Percentiles rank a stretch among this genome's conserved stretches.
phyloP scores from a whole-genome alignment of 768 basidiomycete genomes.

The Suillus occidentalis region DNA sequence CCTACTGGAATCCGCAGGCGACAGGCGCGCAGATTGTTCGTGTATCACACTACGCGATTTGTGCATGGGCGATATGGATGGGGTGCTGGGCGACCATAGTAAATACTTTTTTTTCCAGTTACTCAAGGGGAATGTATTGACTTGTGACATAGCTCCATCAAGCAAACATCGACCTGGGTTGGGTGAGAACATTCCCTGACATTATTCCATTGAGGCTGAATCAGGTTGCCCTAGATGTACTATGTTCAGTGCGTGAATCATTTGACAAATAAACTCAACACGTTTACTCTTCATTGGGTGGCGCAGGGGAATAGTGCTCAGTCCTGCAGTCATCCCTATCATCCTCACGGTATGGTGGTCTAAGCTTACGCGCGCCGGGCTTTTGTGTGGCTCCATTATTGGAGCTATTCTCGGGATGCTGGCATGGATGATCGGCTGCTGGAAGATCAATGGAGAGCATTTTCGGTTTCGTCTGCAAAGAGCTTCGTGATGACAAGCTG shows the following conservation, averaged over 20 bases:
- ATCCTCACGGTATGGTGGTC: constrained; percentile 39
- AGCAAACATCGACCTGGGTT: constrained; percentile 36
- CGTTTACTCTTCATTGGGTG: background rate
- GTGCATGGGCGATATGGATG: constrained; percentile 39
- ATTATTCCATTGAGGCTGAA: background rate
- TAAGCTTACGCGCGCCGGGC: constrained; percentile 30
- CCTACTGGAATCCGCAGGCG: constrained; percentile 33
- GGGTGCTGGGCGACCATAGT: constrained; percentile 38
- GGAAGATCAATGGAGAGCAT: constrained; percentile 34
- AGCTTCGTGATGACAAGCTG: background rate
- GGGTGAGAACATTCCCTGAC: constrained; percentile 20
- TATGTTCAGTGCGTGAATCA: constrained; percentile 32
- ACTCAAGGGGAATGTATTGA: background rate
- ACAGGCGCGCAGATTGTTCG: constrained; percentile 33
- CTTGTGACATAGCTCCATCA: constrained; percentile 24
- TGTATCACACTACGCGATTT: constrained; percentile 34
- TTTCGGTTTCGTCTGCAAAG: background rate
- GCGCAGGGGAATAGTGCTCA: constrained; percentile 34
- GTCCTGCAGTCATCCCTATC: constrained; percentile 38
- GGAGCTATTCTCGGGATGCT: constrained; percentile 34
- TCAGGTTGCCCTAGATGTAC: constrained; percentile 23
- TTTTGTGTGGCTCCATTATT: constrained; percentile 33
- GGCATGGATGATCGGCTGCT: constrained; percentile 40
- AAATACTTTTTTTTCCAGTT: constrained; percentile 5
- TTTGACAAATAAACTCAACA: background rate